Conservation (phyloP, 306 rosid species). For the Trichosanthes truncata region DNA sequence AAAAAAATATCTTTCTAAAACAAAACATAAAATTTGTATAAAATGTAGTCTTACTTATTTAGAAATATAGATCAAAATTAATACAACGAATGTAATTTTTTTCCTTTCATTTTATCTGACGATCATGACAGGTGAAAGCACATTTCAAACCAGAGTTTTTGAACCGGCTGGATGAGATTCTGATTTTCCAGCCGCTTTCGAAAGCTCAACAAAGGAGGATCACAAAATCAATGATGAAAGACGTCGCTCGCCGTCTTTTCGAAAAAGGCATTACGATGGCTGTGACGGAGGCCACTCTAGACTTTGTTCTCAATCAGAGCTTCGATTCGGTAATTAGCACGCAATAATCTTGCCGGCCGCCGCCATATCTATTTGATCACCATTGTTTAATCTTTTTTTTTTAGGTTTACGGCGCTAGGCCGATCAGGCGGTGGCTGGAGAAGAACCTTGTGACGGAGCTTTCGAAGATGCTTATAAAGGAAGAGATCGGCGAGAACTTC, state of each 20-base stretch:
- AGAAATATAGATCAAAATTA: too few species aligned
- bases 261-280: constrained; percentile 69
- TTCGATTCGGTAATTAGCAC: constrained; percentile 44
- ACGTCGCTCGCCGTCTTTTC: constrained; percentile 55
- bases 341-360: too few species aligned
- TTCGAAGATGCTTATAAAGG: constrained; percentile 62
- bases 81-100: too few species aligned
- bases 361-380: too few species aligned
- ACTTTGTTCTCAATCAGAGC: constrained; percentile 47
- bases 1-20: too few species aligned
- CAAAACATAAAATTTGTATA: too few species aligned
- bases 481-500: constrained; percentile 70
- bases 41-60: too few species aligned
- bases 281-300: constrained; percentile 61
- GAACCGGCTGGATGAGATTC: constrained; percentile 66
- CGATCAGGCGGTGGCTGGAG: constrained; percentile 91
- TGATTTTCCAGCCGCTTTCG: constrained; percentile 73
- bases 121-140: constrained; percentile 35
- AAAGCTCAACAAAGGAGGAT: constrained; percentile 60
- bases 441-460: constrained; percentile 75
- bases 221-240: constrained; percentile 70
- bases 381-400: neutral
- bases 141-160: constrained; percentile 77
- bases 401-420: constrained; percentile 79
- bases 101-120: too few species aligned